Conservation (phyloP, 805 yeast species). For the Lipomyces orientalis region DNA sequence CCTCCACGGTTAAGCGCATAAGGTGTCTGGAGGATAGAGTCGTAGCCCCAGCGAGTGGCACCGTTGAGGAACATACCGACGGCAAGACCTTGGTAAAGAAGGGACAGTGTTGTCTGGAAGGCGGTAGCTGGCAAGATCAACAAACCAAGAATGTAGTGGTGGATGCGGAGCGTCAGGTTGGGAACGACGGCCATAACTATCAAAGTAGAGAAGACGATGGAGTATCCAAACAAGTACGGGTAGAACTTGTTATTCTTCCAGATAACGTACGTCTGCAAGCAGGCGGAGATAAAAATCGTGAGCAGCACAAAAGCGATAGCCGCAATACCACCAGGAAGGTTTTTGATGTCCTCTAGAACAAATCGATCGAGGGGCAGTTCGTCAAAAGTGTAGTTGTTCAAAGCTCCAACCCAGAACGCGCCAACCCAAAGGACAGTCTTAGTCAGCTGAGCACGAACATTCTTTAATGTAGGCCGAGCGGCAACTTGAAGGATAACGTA, state of each 20-base stretch:
- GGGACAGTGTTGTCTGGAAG: conserved; percentile 47
- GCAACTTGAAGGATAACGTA: conserved; percentile 69
- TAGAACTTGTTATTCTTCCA: conserved; percentile 70
- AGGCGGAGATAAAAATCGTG: conserved; percentile 58
- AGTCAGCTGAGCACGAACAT: conserved; percentile 43
- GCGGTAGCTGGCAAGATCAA: conserved; percentile 86
- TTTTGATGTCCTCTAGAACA: conserved; percentile 69
- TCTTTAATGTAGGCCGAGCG: conserved; percentile 39
- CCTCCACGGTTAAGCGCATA: conserved; percentile 36
- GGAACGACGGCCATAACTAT: conserved; percentile 59
- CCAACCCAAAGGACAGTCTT: conserved; percentile 72
- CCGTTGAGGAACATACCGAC: conserved; percentile 85
- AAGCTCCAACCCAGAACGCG: conserved; percentile 79
- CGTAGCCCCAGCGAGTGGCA: conserved; percentile 90
- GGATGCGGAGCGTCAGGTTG: conserved; percentile 74
- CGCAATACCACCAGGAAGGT: conserved; percentile 75
- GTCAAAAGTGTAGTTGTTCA: conserved; percentile 88
- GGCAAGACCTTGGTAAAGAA: conserved; percentile 81
- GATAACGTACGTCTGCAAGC: conserved; percentile 75
- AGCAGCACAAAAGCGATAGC: conserved; percentile 62
- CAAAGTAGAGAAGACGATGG: conserved; percentile 52
- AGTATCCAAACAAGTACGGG: conserved; percentile 63
- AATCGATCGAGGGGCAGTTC: conserved; percentile 86
- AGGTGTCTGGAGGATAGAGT: conserved; percentile 82
- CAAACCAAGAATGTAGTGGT: conserved; percentile 71